Evolutionary conservation across 192 early-diverging fungal species (phyloP).

Genomic region (Gigaspora rosea): DNA sequence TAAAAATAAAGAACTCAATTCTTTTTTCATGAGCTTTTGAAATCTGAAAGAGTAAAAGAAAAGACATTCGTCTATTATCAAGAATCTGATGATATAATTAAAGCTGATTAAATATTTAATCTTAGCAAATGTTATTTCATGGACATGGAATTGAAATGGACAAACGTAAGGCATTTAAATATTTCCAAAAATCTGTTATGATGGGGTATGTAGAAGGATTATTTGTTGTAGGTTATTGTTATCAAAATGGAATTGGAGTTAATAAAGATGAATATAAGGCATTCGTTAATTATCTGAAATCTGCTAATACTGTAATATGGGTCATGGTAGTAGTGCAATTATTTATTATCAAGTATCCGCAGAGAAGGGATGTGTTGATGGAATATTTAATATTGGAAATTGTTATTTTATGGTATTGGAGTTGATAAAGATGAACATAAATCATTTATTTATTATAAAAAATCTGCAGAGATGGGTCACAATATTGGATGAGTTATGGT

Average conservation of each 20-base stretch:
- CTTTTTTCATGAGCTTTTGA: no score
- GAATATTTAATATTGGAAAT: not conserved
- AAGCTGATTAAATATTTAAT: constrained; percentile 31
- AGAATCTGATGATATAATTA: no score
- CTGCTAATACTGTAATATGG: constrained; percentile 57
- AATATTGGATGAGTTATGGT: no score
- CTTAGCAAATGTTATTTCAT: constrained; percentile 66
- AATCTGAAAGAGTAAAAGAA: no score
- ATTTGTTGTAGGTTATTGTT: constrained; percentile 52
- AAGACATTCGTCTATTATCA: no score
- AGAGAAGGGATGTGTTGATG: constrained; percentile 42
- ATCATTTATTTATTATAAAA: no score
- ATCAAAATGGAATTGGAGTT: constrained; percentile 49
- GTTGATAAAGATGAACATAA: no score
- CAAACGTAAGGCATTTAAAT: constrained; percentile 61
- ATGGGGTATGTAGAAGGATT: constrained; percentile 45
- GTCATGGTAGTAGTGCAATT: constrained; percentile 66
- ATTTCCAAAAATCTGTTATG: constrained; percentile 53
- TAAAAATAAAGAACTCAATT: no score
- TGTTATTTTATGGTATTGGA: no score
- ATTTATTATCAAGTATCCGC: constrained; percentile 61
- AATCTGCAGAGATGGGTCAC: no score
- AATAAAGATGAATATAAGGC: constrained; percentile 38
- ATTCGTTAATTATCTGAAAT: constrained; percentile 53
- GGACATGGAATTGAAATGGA: constrained; percentile 61